phyloP scores from a whole-genome alignment of 108 stramenopile species.

The Chaetoceros tenuissimus region DNA sequence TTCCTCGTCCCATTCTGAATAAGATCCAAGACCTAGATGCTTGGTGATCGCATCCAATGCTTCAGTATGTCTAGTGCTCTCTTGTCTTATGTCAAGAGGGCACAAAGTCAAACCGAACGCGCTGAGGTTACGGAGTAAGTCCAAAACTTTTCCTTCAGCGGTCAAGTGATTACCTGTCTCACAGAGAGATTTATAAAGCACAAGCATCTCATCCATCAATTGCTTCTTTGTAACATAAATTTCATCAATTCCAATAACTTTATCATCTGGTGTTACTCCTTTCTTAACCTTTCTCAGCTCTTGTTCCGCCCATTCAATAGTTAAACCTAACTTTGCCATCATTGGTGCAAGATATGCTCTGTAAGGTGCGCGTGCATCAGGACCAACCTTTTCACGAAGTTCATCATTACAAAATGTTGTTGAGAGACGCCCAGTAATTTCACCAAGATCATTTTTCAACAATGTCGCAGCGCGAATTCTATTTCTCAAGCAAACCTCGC shows the following conservation, averaged over 20 bases:
- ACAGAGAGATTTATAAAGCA: constrained; percentile 72
- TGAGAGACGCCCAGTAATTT: constrained; percentile 46
- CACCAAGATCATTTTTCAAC: constrained; percentile 56
- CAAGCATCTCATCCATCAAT: constrained; percentile 69
- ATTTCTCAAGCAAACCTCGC: constrained; percentile 71
- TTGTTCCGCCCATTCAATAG: constrained; percentile 54
- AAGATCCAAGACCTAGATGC: constrained; percentile 88
- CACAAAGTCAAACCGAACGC: constrained; percentile 91
- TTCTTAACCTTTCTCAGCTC: constrained; percentile 29
- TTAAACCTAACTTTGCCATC: constrained; percentile 43
- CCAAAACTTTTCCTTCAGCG: constrained; percentile 81
- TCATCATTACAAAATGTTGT: constrained; percentile 33
- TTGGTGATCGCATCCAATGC: constrained; percentile 89
- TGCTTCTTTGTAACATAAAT: constrained; percentile 59
- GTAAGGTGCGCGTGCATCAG: constrained; percentile 57
- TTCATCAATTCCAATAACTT: constrained; percentile 16
- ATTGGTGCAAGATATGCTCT: constrained; percentile 53
- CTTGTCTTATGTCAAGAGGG: constrained; percentile 92
- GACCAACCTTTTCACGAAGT: constrained; percentile 44
- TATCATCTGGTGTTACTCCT: constrained; percentile 4
- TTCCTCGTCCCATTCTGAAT: constrained; percentile 84
- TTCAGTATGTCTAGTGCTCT: constrained; percentile 86
- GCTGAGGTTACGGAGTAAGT: constrained; percentile 81
- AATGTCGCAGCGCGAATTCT: constrained; percentile 80
- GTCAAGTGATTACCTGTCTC: constrained; percentile 69